Percentiles rank a stretch among this genome's conserved stretches.
Evolutionary conservation across 768 basidiomycete genomes (phyloP).

Genomic region (Lactarius psammicola): DNA sequence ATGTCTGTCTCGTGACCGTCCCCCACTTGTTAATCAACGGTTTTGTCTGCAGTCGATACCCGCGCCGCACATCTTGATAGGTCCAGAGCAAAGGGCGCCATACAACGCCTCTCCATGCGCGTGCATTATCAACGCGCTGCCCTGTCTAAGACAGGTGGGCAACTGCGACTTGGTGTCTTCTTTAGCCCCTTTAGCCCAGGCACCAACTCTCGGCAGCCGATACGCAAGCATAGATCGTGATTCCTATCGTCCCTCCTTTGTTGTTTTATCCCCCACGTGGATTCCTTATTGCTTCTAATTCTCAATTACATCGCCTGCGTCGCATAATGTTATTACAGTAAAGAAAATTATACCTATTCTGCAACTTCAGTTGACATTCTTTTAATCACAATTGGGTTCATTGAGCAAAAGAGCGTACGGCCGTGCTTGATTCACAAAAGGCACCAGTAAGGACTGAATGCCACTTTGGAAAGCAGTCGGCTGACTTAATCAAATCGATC

Average conservation of each 20-base stretch:
- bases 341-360: not conserved
- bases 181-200: slow-evolving; percentile 23
- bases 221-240: slow-evolving; percentile 9
- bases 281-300: slow-evolving; percentile 29
- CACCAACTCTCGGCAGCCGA: slow-evolving; percentile 15
- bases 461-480: not conserved
- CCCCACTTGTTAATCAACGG: not conserved
- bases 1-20: slow-evolving; percentile 31
- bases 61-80: slow-evolving; percentile 75
- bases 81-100: slow-evolving; percentile 64
- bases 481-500: not conserved
- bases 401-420: not conserved
- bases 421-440: too few relatives aligned
- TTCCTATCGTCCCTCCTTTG: not conserved
- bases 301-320: not conserved
- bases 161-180: slow-evolving; percentile 13
- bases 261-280: not conserved
- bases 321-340: slow-evolving; percentile 8
- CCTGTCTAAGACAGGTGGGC: slow-evolving; percentile 31
- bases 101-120: slow-evolving; percentile 64
- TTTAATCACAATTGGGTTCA: not conserved
- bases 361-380: not conserved
- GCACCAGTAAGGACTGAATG: too few relatives aligned
- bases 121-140: slow-evolving; percentile 58
- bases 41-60: slow-evolving; percentile 52